These are phyloP conservation scores for Penicillium mononematosum DNA, from an alignment of 495 filamentous ascomycete genomes.

Conservation along the genomic window DNA sequence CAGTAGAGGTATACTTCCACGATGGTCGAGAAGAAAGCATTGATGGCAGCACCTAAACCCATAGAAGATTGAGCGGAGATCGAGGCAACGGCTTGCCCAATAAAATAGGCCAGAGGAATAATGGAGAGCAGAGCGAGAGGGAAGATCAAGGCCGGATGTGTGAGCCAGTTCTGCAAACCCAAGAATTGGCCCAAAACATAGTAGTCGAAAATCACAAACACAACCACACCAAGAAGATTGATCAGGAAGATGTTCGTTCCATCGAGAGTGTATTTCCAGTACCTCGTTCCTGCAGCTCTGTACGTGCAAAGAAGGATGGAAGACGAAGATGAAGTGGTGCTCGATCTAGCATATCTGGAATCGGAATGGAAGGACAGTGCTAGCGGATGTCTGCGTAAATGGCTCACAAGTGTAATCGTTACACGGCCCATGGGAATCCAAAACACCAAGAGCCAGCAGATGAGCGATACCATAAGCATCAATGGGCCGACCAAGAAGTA, in stretches of 20 bases:
- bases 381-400: slow-evolving; percentile 88
- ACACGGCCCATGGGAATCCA: slow-evolving; percentile 98
- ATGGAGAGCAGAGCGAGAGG: slow-evolving; percentile 81
- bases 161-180: slow-evolving; percentile 66
- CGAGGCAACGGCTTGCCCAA: slow-evolving; percentile 97
- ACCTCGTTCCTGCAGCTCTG: slow-evolving; percentile 87
- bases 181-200: slow-evolving; percentile 66
- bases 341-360: slow-evolving; percentile 65
- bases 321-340: slow-evolving; percentile 63
- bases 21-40: slow-evolving; percentile 98
- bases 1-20: slow-evolving; percentile 99
- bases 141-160: slow-evolving; percentile 82
- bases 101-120: slow-evolving; percentile 98
- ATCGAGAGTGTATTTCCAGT: slow-evolving; percentile 99
- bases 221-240: slow-evolving; percentile 86
- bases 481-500: slow-evolving; percentile 91
- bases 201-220: slow-evolving; percentile 93
- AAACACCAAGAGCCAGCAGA: slow-evolving; percentile 97
- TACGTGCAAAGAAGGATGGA: slow-evolving; percentile 96
- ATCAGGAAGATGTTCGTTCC: slow-evolving; percentile 99
- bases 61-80: slow-evolving; percentile 99
- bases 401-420: slow-evolving; percentile 82
- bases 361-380: slow-evolving; percentile 92
- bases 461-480: slow-evolving; percentile 75
- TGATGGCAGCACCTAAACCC: slow-evolving; percentile 97